Percentiles rank a stretch among this genome's conserved stretches.
These are phyloP conservation scores for Camellia lanceoleosa DNA, from an alignment of 148 eudicot genomes.

Conservation along the genomic window DNA sequence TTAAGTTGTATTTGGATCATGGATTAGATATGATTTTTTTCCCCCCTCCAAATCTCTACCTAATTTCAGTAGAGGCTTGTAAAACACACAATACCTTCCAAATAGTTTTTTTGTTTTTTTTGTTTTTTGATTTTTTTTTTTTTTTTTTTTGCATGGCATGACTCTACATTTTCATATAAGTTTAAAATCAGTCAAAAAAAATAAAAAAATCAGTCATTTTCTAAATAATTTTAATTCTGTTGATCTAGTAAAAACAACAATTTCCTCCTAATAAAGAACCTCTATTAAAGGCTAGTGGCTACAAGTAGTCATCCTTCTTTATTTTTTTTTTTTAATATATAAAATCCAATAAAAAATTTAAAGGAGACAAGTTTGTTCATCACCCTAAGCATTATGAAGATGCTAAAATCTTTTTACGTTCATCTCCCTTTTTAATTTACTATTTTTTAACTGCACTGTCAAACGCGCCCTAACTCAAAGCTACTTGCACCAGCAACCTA, in stretches of 20 bases:
- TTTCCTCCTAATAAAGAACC: background rate
- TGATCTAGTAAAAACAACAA: too few relatives aligned
- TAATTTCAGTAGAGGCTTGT: background rate
- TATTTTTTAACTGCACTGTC: background rate
- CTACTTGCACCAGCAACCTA: constrained; percentile 14
- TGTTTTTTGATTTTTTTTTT: too few relatives aligned
- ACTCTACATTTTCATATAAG: too few relatives aligned
- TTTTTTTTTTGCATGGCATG: too few relatives aligned
- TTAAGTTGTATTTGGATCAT: too few relatives aligned
- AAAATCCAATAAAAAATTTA: background rate
- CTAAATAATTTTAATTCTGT: background rate
- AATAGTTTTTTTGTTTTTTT: background rate
- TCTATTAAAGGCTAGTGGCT: background rate
- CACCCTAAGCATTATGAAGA: background rate
- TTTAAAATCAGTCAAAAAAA: background rate
- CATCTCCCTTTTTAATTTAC: background rate
- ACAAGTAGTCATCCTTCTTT: background rate
- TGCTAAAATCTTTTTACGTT: background rate
- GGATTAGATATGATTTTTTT: too few relatives aligned
- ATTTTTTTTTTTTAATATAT: background rate
- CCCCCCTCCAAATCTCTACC: too few relatives aligned
- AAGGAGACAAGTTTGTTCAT: constrained; percentile 5
- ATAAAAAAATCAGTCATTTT: background rate
- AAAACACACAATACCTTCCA: background rate
- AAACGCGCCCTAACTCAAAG: background rate